phyloP scores from a whole-genome alignment of 306 rosid species.

The Urtica urens region DNA sequence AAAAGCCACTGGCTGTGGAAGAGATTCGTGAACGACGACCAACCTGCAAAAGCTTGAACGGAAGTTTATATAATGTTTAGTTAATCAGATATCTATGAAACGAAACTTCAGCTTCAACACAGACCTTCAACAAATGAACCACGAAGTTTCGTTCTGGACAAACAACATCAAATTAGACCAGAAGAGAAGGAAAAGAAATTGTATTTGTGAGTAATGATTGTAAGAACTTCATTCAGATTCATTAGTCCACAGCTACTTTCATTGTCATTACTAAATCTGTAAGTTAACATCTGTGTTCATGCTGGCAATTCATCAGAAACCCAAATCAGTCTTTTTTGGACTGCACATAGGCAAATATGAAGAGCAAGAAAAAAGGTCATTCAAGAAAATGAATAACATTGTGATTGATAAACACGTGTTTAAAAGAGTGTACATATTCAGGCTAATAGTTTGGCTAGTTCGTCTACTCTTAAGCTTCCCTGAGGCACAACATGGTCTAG shows the following conservation, averaged over 20 bases:
- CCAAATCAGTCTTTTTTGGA: neutral
- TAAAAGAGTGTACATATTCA: constrained; percentile 15
- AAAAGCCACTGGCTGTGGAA: constrained; percentile 88
- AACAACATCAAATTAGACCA: neutral
- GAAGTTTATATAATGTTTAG: no score
- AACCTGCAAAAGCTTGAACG: no score
- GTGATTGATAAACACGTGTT: constrained; percentile 3
- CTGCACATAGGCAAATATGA: neutral
- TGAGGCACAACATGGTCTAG: constrained; percentile 47
- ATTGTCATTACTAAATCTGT: no score
- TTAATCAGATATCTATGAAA: no score
- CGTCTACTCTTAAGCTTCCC: constrained; percentile 78
- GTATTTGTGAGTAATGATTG: no score
- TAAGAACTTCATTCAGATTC: no score
- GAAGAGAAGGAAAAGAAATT: neutral
- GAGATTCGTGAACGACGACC: constrained; percentile 28
- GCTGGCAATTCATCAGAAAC: no score
- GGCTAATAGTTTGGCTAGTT: constrained; percentile 68
- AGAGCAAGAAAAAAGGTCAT: neutral
- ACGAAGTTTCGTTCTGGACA: no score
- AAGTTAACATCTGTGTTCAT: no score
- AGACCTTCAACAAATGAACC: no score
- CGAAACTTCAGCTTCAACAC: no score
- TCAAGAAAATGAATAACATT: neutral
- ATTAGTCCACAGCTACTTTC: no score